Conservation (phyloP, 2,329 filamentous ascomycete species). For the Epicoccum nigrum region DNA sequence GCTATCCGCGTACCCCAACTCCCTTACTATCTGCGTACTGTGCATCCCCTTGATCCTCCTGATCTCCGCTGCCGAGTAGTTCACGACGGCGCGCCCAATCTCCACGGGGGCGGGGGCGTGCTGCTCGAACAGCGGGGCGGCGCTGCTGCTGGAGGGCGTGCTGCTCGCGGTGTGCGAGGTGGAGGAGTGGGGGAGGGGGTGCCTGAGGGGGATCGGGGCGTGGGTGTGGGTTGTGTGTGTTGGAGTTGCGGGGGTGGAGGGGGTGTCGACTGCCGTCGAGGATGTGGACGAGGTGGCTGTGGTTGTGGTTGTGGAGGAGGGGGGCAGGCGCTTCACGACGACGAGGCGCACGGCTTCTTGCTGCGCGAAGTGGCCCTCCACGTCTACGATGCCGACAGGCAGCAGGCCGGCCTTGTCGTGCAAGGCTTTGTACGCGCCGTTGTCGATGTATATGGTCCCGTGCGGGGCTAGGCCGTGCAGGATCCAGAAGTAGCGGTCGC, state of each 20-base stretch:
- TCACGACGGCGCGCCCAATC: slow-evolving; percentile 87
- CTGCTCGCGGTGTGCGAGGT: slow-evolving; percentile 1
- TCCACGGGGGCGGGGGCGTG: slow-evolving; percentile 60
- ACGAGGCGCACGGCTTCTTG: slow-evolving; percentile 90
- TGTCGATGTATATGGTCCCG: slow-evolving; percentile 90
- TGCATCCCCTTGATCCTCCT: slow-evolving; percentile 80
- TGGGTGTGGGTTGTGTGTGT: slow-evolving; percentile 25
- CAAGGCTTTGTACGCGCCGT: slow-evolving; percentile 82
- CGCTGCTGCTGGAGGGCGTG: slow-evolving; percentile 11
- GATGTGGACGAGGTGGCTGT: background rate
- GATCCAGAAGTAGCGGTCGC: slow-evolving; percentile 96
- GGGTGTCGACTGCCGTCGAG: background rate
- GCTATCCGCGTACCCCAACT: slow-evolving; percentile 90
- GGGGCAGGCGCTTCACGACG: slow-evolving; percentile 68
- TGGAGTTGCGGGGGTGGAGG: slow-evolving; percentile 5
- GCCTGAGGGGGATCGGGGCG: slow-evolving; percentile 26
- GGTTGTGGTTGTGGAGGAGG: slow-evolving; percentile 2
- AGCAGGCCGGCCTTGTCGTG: slow-evolving; percentile 84
- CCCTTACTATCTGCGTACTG: slow-evolving; percentile 77
- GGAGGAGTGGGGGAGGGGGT: slow-evolving; percentile 22
- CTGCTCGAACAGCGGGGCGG: slow-evolving; percentile 37
- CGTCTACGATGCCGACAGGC: slow-evolving; percentile 87
- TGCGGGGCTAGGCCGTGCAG: slow-evolving; percentile 89
- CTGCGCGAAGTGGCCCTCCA: slow-evolving; percentile 86
- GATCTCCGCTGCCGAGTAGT: slow-evolving; percentile 89